phyloP scores from a whole-genome alignment of 2,329 filamentous ascomycete genomes.

The Thelonectria blattea region DNA sequence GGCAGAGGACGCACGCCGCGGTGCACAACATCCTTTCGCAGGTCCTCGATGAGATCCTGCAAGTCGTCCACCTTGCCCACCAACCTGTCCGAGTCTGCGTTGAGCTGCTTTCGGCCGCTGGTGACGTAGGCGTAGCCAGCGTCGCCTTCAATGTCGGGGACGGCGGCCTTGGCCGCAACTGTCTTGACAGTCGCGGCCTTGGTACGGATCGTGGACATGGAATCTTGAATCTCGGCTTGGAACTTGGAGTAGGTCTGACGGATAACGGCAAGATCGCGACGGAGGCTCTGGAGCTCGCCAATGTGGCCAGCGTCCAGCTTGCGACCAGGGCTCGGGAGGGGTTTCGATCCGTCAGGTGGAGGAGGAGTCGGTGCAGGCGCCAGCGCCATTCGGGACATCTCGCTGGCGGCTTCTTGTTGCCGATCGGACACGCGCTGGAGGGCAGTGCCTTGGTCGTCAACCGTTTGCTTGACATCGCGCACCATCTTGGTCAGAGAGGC shows the following conservation, averaged over 20 bases:
- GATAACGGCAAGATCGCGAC: slow-evolving; percentile 87
- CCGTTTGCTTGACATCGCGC: slow-evolving; percentile 82
- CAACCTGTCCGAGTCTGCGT: slow-evolving; percentile 85
- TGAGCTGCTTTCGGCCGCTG: slow-evolving; percentile 84
- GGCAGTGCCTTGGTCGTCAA: slow-evolving; percentile 82
- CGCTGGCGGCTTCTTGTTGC: slow-evolving; percentile 87
- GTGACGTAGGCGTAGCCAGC: slow-evolving; percentile 87
- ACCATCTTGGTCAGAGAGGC: slow-evolving; percentile 80
- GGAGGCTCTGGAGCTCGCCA: slow-evolving; percentile 79
- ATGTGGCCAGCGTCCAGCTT: slow-evolving; percentile 68
- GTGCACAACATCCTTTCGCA: slow-evolving; percentile 94
- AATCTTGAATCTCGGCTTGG: slow-evolving; percentile 83
- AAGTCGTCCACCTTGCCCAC: slow-evolving; percentile 94
- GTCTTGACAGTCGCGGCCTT: slow-evolving; percentile 85
- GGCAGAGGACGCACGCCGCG: slow-evolving; percentile 91
- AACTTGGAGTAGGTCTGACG: slow-evolving; percentile 94
- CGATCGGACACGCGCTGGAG: slow-evolving; percentile 88
- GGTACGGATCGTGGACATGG: slow-evolving; percentile 81
- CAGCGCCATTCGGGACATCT: slow-evolving; percentile 70
- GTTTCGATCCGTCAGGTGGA: slow-evolving; percentile 49
- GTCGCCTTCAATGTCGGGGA: slow-evolving; percentile 76
- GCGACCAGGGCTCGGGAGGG: slow-evolving; percentile 41
- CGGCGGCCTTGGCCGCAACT: slow-evolving; percentile 70
- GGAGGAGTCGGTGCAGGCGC: slow-evolving; percentile 52
- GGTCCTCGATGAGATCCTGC: slow-evolving; percentile 95